Base-by-base conservation (phyloP, 2,329 filamentous ascomycete species). In the Colletotrichum sp. region DNA sequence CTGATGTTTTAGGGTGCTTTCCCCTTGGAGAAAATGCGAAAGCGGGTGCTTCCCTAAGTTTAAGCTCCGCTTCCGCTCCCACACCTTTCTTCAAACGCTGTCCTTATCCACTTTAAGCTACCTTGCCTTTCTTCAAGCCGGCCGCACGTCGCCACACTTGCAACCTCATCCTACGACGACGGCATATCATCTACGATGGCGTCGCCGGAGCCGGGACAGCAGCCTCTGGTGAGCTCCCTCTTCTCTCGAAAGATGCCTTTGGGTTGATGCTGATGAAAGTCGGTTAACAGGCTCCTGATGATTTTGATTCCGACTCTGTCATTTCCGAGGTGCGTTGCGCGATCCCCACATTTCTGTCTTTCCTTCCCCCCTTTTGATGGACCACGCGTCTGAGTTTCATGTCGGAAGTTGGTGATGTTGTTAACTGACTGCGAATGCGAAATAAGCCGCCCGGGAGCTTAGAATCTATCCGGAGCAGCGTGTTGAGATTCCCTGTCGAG, bases 401-500 rank as follows among this genome's bases (percentile, higher is more conserved):
- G 55, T 48, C 28, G 36, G 13, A 4, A 5, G 26, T 18, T 24
- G 14, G 32, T 16, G 13, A 13, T 36, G 34, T 36, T 36, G 7
- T 36, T 8, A 1, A 36, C 34, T 36, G 34, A 36, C 34, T 36
- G 7, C 34, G 34, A 36, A 36, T 26, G 59, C 39, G 10, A 39
- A 36, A 1, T 34, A 67, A 70, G 67, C 67, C 57, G 12, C 67
- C 67, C 2, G 36, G 21, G 9, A 75, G 72, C 2, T 61, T 71
- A 21, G 65, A 74, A 4, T 78, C 77, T 26, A 63, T 77, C 16
- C 67, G 69, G 10, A 72, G 72, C 36, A 78, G 75, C 63, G 70
- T 77, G 26, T 16, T 69, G 39, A 61, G 68, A 26, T 75, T 61
- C n/a, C 72, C 74, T 12, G 67, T 71, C 24, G 77, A 78, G 24